Evolutionary conservation across 176 grass and related monocot genomes (phyloP).

Genomic region (Phyllostachys edulis): DNA sequence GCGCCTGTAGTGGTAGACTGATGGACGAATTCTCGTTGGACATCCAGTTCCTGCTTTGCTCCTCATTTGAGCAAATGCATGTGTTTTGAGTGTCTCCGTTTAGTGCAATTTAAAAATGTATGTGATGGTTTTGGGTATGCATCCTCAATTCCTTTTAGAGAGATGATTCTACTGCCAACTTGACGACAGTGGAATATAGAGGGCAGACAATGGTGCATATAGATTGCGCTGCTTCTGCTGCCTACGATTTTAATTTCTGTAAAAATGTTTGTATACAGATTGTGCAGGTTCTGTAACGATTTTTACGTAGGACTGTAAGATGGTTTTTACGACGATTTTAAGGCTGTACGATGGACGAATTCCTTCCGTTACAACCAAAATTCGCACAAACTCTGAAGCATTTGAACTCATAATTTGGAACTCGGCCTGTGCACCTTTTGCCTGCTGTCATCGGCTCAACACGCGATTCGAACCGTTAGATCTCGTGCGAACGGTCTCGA

Average conservation of each 20-base stretch:
- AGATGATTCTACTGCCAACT: neutral
- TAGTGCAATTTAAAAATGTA: neutral
- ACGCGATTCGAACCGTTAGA: neutral
- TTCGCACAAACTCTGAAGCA: neutral
- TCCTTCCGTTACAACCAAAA: neutral
- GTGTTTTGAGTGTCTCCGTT: neutral
- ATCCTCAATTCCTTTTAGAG: neutral
- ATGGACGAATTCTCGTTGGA: neutral
- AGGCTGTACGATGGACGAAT: neutral
- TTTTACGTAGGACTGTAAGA: neutral
- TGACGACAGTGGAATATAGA: too few species aligned
- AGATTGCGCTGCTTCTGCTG: neutral
- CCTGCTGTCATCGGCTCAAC: neutral
- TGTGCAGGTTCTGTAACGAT: neutral
- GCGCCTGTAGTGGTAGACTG: neutral
- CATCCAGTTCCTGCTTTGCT: neutral
- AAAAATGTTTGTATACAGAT: neutral
- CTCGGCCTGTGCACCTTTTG: neutral
- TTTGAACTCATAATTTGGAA: neutral
- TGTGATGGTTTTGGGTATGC: neutral
- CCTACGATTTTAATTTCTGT: neutral
- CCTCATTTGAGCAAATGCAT: neutral
- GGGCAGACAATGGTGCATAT: too few species aligned
- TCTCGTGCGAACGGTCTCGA: neutral
- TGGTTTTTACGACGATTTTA: neutral